Evolutionary conservation across 257 asterid genomes (phyloP), one percentile per base, ranked within the genome.

Genomic region (Solanum virginianum): DNA sequence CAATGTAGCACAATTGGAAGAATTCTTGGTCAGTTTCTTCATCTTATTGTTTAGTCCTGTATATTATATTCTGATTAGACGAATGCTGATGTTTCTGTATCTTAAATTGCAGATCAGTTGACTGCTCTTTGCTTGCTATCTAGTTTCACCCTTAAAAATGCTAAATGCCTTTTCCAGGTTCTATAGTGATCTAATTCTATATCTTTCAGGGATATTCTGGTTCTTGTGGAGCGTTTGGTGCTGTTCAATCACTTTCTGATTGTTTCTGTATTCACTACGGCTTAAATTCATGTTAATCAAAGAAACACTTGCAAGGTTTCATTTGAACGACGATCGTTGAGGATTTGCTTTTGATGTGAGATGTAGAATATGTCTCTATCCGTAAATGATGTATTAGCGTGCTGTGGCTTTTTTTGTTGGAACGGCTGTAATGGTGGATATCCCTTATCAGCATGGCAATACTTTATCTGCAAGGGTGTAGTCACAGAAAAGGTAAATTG

Each of bases 201-300:
- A 47, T 74, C 80, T 86, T 22, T 80, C 90, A 96, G 98, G 99
- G 99, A 75, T 98, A 96, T 85, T 96, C 98, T 86, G 98, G 98
- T 88, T 94, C 99, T 83, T 95, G 99, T 87, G 95, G 99, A 98
- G 99, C 98, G 60, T 96, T 95, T 88, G 99, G 92, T 32, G 98
- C 99, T 26, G 99, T 93, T 65, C 98, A 95, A 90, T 89, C 95
- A 8, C 97, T 96, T 81, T 91, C 98, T 15, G 98, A 96, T 84
- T 97, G 98, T 69, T 96, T 96, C 90, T 95, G 99, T 88, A 92
- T 95, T 84, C 92, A 89, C 29, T 92, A 93, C 60, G 90, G 90
- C 89, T 74, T 86, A 84, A 81, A 49, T 75, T 81, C 26, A 81
- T 72, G 80, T 72, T 45, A 22, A 72, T 43, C 57, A n/a, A 22